Evolutionary conservation across 2,329 filamentous ascomycete species (phyloP), one percentile per base, ranked within the genome.

Genomic region (Moelleriella libera): DNA sequence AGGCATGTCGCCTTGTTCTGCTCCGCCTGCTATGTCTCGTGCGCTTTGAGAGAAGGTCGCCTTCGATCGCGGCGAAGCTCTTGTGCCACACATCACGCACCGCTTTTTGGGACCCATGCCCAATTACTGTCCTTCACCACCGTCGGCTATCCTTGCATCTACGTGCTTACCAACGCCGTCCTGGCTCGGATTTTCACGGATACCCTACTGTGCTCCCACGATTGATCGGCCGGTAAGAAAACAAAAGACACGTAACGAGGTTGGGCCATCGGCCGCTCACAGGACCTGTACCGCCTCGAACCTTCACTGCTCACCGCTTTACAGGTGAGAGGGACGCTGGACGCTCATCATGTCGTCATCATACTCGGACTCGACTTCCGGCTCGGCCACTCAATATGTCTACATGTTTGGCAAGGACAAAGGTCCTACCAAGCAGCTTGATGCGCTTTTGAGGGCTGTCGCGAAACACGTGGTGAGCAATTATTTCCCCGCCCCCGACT

Each of bases 331-430:
- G 37, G 42, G 32, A 39, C 30, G 31, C 28, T 42, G 21, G 44
- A 42, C 21, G 39, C 42, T 44, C 34, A 43, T 40, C 51, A 57
- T 57, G 55, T 48, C 55, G 47, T 48, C 56, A 34, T 50, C 54
- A 41, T 52, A 48, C 47, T 48, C 56, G 50, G 53, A 59, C 44
- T 48, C 53, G 47, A 51, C 51, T 45, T 54, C 61, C 37, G 55
- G 53, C 37, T 43, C 51, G 45, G 50, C 54, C 30, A 56, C 65
- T 48, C 57, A 63, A 48, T 87, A 85, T 66, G 76, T 77, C 45
- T 81, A 83, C 60, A 71, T 89, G 57, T 85, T 85, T 57, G 74
- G 80, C 53, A 64, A 68, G 37, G 72, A 85, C 61, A 87, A 86
- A 63, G 76, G 74, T 44, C 78, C 84, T 5, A 82, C 82, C 4